A percentile compares a stretch with the other conserved stretches of the same genome.
These are phyloP conservation scores for Fistulinella prunicolor DNA, from an alignment of 768 basidiomycete species.

Conservation along the genomic window DNA sequence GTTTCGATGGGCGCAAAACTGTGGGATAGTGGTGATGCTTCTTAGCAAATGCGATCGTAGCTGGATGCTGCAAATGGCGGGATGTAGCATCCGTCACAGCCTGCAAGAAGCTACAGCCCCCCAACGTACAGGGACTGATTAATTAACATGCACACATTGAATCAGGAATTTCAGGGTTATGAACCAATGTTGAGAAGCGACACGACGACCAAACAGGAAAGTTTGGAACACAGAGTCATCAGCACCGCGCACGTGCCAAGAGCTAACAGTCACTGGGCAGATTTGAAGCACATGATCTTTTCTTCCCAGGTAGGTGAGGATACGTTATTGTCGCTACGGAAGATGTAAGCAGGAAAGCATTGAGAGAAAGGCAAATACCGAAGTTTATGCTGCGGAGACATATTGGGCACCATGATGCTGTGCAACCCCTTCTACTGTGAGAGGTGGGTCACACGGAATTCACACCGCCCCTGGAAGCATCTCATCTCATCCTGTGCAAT, in stretches of 20 bases:
- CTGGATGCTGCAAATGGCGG: constrained; percentile 10
- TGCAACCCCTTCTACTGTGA: no score
- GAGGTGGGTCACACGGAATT: neutral
- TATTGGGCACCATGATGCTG: no score
- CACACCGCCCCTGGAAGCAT: constrained; percentile 7
- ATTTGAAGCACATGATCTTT: no score
- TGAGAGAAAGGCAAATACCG: no score
- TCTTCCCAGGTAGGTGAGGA: no score
- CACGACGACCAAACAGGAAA: neutral
- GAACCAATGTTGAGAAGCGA: constrained; percentile 11
- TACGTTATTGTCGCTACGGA: neutral
- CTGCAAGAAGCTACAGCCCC: constrained; percentile 11
- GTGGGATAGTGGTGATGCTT: constrained; percentile 16
- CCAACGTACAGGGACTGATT: constrained; percentile 12
- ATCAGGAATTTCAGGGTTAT: constrained; percentile 19
- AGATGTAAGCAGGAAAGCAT: no score
- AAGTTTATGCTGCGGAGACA: no score
- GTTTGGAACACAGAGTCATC: no score
- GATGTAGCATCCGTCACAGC: constrained; percentile 15
- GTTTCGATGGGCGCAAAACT: constrained; percentile 24
- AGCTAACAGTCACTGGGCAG: no score
- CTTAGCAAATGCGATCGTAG: constrained; percentile 10
- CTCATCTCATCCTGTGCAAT: neutral
- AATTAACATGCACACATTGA: constrained; percentile 16
- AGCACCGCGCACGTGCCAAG: no score